Base-by-base conservation (phyloP, 495 filamentous ascomycete species). In the Aspergillus panamensis region DNA sequence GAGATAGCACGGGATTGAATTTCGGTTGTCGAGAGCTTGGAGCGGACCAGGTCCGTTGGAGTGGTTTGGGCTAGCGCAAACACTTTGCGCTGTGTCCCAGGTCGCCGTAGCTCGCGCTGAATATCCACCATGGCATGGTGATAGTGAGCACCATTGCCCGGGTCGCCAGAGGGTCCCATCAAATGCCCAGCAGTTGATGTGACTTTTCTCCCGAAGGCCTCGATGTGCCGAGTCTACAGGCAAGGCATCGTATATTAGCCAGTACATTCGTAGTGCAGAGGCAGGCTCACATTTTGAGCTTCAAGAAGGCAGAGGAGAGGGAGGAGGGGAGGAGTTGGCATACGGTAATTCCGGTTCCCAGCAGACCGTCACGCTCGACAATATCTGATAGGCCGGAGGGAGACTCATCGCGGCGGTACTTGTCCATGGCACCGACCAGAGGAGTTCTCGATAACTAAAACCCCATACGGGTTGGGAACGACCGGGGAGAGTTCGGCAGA, bases 161-260 rank as follows among this genome's bases (percentile, higher is more conserved):
- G 70, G 62, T 93, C 90, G 55, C 81, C 74, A 37, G 83, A 64
- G 29, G 87, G 86, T 50, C 83, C 86, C 52, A 96, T 91, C 60
- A 99, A 78, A 68, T 95, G 91, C 67, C 85, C 88, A 40, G 94
- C 95, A 16, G 94, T 97, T 20, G 90, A 90, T 25, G 92, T 92
- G 55, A 99, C 92, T 75, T 96, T 99, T 64, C 92, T 84, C 51
- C 90, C 84, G 73, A 99, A 96, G 37, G 92, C 90, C 74, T 96
- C 91, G 60, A 99, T 75, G 61, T 92, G 89, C 66, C 90, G 86
- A 44, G 90, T 83, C 93, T 97, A 69, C 31, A 58, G 3, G 3
- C 42, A 45, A 21, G 42, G n/a, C 16, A 25, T 25, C 2, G 7
- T 47, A 39, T 16, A 48, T 33, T 14, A 39, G 37, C 51, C 9